A percentile compares a stretch with the other conserved stretches of the same genome.
Evolutionary conservation across 2,329 filamentous ascomycete genomes (phyloP).

Genomic region (Graphilbum fragrans): DNA sequence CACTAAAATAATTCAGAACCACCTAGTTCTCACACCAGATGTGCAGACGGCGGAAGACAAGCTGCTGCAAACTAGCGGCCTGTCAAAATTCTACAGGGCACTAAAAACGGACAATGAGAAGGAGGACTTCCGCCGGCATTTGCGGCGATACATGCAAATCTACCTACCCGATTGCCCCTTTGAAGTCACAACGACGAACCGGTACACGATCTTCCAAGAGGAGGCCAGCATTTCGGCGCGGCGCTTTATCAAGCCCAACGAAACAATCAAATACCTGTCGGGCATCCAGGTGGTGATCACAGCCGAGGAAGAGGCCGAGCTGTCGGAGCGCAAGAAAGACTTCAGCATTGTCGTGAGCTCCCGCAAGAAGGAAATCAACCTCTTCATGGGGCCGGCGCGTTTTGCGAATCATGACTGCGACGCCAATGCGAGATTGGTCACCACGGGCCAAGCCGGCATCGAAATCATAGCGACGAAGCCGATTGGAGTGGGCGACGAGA

Average conservation of each 20-base stretch:
- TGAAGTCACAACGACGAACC: conserved; percentile 82
- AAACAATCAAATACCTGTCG: conserved; percentile 79
- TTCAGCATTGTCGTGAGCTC: conserved; percentile 96
- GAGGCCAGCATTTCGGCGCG: conserved; percentile 83
- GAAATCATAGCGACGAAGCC: conserved; percentile 75
- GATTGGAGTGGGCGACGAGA: conserved; percentile 82
- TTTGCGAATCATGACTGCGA: conserved; percentile 97
- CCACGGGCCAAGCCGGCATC: conserved; percentile 74
- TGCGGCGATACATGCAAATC: conserved; percentile 84
- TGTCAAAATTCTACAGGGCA: conserved; percentile 56
- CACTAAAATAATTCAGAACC: conserved; percentile 44
- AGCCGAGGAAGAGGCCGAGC: conserved; percentile 73
- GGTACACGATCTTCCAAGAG: conserved; percentile 82
- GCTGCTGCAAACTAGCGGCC: conserved; percentile 59
- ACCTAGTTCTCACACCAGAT: conserved; percentile 67
- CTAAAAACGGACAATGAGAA: conserved; percentile 68
- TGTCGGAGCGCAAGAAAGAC: conserved; percentile 75
- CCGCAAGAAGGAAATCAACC: conserved; percentile 75
- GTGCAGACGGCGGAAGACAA: conserved; percentile 56
- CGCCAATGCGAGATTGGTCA: conserved; percentile 80
- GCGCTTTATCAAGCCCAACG: conserved; percentile 64
- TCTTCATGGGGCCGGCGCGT: conserved; percentile 89
- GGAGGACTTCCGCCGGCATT: conserved; percentile 73
- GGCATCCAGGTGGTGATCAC: conserved; percentile 91
- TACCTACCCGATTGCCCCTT: conserved; percentile 91